Evolutionary conservation across 768 basidiomycete species (phyloP).

Genomic region (Kwoniella dendrophila): DNA sequence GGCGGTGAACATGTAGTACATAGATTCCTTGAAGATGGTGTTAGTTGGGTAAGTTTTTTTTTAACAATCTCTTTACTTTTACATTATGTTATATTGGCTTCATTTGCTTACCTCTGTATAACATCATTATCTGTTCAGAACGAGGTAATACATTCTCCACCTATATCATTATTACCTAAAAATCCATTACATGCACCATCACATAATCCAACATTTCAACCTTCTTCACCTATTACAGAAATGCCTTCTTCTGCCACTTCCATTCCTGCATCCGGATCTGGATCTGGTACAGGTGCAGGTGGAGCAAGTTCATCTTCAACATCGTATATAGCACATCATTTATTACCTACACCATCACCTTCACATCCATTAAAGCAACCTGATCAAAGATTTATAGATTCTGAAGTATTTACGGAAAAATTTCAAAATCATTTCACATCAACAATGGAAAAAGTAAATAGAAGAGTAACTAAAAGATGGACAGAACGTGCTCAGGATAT

Average conservation of each 20-base stretch:
- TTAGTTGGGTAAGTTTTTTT: conserved; percentile 78
- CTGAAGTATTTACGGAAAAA: conserved; percentile 92
- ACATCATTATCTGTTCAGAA: conserved; percentile 60
- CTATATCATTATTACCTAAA: conserved; percentile 86
- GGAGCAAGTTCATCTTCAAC: conserved; percentile 17
- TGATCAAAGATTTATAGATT: conserved; percentile 94
- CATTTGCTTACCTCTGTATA: background rate
- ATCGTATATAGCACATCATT: conserved; percentile 55
- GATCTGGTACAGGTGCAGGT: too few relatives aligned
- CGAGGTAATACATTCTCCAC: conserved; percentile 90
- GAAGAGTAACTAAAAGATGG: conserved; percentile 91
- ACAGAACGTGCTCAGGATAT: conserved; percentile 87
- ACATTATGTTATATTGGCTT: too few relatives aligned
- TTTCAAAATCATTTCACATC: conserved; percentile 89
- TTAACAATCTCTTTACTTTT: too few relatives aligned
- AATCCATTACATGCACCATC: conserved; percentile 94
- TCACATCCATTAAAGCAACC: conserved; percentile 86
- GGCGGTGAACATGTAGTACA: conserved; percentile 96
- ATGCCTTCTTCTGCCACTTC: conserved; percentile 18
- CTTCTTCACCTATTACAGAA: conserved; percentile 28
- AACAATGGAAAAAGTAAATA: conserved; percentile 94
- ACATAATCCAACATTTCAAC: conserved; percentile 74
- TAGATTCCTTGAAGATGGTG: conserved; percentile 90
- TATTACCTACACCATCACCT: conserved; percentile 82
- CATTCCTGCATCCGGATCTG: background rate